phyloP scores from a whole-genome alignment of 2,329 filamentous ascomycete species.

The Phialophora expanda region DNA sequence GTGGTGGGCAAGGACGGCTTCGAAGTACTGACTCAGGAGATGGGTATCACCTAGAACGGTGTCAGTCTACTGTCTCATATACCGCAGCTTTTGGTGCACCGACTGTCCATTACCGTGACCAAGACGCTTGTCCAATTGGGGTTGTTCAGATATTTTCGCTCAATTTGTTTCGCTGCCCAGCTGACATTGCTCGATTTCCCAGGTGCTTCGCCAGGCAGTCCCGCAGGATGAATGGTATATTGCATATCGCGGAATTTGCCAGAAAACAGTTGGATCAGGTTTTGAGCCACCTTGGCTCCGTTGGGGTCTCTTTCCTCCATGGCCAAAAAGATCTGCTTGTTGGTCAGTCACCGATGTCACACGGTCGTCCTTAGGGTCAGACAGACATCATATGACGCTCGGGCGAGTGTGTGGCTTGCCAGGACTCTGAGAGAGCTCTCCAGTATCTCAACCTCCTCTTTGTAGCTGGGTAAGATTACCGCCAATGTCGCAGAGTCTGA shows the following conservation, averaged over 20 bases:
- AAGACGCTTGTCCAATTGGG: constrained; percentile 65
- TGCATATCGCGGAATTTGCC: constrained; percentile 70
- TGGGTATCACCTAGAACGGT: constrained; percentile 68
- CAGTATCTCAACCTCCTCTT: constrained; percentile 71
- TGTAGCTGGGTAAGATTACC: constrained; percentile 75
- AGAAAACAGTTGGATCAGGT: constrained; percentile 66
- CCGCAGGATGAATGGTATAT: constrained; percentile 69
- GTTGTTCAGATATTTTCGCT: constrained; percentile 62
- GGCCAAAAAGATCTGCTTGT: constrained; percentile 67
- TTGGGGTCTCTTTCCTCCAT: constrained; percentile 73
- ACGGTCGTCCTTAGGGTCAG: neutral
- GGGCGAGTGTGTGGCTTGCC: constrained; percentile 68
- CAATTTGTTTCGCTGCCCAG: constrained; percentile 71
- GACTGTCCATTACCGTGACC: constrained; percentile 75
- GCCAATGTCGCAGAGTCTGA: constrained; percentile 60
- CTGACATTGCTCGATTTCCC: constrained; percentile 77
- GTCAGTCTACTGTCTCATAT: constrained; percentile 1
- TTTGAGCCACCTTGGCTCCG: constrained; percentile 65
- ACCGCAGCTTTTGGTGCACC: constrained; percentile 39
- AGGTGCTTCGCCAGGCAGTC: constrained; percentile 70
- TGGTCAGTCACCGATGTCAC: constrained; percentile 10
- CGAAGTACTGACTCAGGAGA: constrained; percentile 70
- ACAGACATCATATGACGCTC: constrained; percentile 68
- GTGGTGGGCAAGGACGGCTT: constrained; percentile 68
- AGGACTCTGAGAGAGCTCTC: constrained; percentile 72